These are phyloP conservation scores for sunflower (Helianthus annuus) DNA, from an alignment of 129 eudicot genomes.

Conservation along the genomic window HanXRQr2.0-SUNRISE NC_035438.2:96893933-96894432, in stretches of 20 bases:
- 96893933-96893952: constrained; percentile 89
- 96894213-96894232: constrained; percentile 97
- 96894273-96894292: constrained; percentile 76
- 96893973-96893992: constrained; percentile 84
- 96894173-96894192: constrained; percentile 77
- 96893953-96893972: constrained; percentile 60
- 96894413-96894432: constrained; percentile 62
- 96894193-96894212: constrained; percentile 94
- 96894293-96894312: constrained; percentile 45
- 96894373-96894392: constrained; percentile 95
- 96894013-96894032: constrained; percentile 94
- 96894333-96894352: constrained; percentile 92
- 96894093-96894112: constrained; percentile 93
- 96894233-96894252: constrained; percentile 96
- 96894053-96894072: constrained; percentile 94
- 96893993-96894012: constrained; percentile 70
- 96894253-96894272: constrained; percentile 94
- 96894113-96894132: constrained; percentile 83
- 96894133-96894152: constrained; percentile 91
- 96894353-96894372: constrained; percentile 96
- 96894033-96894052: constrained; percentile 78
- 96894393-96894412: constrained; percentile 64
- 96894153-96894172: constrained; percentile 85
- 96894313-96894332: constrained; percentile 90
- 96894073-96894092: constrained; percentile 87